A percentile compares a stretch with the other conserved stretches of the same genome.
Conservation (phyloP, 2,329 filamentous ascomycete genomes). For the Rutstroemia sp. region DNA sequence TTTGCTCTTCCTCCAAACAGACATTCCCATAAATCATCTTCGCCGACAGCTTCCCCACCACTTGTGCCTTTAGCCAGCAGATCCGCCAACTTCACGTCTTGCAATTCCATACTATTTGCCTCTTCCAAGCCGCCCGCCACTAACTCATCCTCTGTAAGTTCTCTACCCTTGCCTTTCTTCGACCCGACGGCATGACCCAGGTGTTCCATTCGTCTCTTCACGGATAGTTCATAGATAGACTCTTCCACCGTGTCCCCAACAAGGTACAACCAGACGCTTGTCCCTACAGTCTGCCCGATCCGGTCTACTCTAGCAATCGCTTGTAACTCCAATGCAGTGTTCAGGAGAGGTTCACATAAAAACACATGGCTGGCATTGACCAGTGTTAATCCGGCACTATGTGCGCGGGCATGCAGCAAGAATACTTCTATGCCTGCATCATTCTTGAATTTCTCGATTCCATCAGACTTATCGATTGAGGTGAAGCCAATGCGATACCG, state of each 20-base stretch:
- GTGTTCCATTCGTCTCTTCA: slow-evolving; percentile 70
- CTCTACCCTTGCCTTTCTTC: slow-evolving; percentile 35
- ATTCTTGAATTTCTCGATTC: slow-evolving; percentile 68
- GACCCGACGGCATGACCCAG: slow-evolving; percentile 44
- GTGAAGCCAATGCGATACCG: slow-evolving; percentile 67
- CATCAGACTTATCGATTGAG: slow-evolving; percentile 60
- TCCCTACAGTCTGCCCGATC: slow-evolving; percentile 82
- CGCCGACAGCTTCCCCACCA: slow-evolving; percentile 72
- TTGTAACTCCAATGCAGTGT: slow-evolving; percentile 88
- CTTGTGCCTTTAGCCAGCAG: slow-evolving; percentile 63
- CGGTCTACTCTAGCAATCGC: slow-evolving; percentile 92
- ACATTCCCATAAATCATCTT: slow-evolving; percentile 81
- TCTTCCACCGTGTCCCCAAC: slow-evolving; percentile 88
- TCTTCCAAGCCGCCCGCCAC: slow-evolving; percentile 63
- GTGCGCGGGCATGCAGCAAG: slow-evolving; percentile 79
- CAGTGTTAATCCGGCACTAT: slow-evolving; percentile 83
- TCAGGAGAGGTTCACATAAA: slow-evolving; percentile 86
- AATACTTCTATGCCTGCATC: slow-evolving; percentile 74
- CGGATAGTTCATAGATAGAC: slow-evolving; percentile 82
- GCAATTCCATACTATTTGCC: slow-evolving; percentile 77
- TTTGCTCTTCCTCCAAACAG: slow-evolving; percentile 55
- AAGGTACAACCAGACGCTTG: slow-evolving; percentile 92
- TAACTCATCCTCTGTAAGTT: slow-evolving; percentile 36
- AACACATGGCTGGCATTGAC: slow-evolving; percentile 93
- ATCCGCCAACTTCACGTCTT: slow-evolving; percentile 62